Evolutionary conservation across 106 monocot genomes (phyloP).

Genomic region (Dioscorea dumetorum): DNA sequence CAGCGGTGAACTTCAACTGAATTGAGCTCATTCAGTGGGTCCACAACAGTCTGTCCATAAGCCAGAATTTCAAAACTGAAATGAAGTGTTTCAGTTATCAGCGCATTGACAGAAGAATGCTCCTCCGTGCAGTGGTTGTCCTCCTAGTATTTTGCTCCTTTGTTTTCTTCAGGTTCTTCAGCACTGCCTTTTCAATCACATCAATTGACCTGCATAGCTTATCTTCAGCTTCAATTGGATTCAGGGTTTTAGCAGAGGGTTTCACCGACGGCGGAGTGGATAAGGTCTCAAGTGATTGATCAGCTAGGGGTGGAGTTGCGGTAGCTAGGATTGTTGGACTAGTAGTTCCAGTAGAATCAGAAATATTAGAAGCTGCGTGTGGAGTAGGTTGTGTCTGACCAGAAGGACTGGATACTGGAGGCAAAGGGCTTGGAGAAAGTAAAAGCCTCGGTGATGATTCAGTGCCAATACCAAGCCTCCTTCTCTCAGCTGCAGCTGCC

Average conservation of each 20-base stretch:
- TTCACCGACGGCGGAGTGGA: background rate
- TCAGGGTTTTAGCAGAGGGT: background rate
- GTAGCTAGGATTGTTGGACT: background rate
- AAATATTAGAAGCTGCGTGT: background rate
- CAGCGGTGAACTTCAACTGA: background rate
- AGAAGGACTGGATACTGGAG: background rate
- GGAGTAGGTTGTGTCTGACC: background rate
- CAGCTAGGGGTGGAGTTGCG: background rate
- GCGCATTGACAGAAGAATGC: background rate
- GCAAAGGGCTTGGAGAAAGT: background rate
- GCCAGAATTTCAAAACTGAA: background rate
- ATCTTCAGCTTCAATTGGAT: background rate
- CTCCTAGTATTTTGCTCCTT: background rate
- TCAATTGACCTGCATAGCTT: background rate
- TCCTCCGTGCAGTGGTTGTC: background rate
- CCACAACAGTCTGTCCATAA: background rate
- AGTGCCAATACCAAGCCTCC: background rate
- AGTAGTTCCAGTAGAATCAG: background rate
- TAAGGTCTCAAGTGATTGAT: conserved; percentile 2
- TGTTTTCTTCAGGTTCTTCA: background rate
- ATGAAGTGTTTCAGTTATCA: background rate
- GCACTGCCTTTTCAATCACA: background rate
- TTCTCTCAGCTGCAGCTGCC: conserved; percentile 7
- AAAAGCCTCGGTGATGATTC: background rate
- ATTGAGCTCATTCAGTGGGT: background rate